Evolutionary conservation across 208 protist species (phyloP), one percentile per base, ranked within the genome.

Genomic region (Acanthamoeba triangularis): DNA sequence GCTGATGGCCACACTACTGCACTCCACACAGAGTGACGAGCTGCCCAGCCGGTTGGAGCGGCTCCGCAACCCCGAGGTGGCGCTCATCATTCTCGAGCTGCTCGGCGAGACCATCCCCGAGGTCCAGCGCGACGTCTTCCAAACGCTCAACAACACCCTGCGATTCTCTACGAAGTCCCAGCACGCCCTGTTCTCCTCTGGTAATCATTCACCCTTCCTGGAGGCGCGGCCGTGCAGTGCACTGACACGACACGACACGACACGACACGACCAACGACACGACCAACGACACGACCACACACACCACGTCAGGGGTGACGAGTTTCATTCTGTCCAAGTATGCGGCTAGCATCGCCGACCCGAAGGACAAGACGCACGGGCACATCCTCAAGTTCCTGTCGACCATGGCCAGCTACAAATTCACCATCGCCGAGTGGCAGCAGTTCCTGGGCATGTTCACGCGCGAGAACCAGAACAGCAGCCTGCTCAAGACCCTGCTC

Each of bases 311-410:
- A 93, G 87, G 87, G 5, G 87, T 35, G 20, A 74, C 59, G 33
- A 76, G 87, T n/a, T 69, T 93, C 20, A 14, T 93, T 13, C 65
- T 93, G 52, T 69, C 52, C 61, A 93, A 93, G 87, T 93, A 93
- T 28, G 65, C 41, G 4, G 6, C 33, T 3, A 54, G 37, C 61
- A 93, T 93, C 61, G 47, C 37, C 23, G 59, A 93, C 87, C 61
- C 87, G 41, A 47, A 30, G 35, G 65, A 93, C 61, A 44, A 44
- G 61, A 18, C 33, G 33, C 87, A 93, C 47, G 59, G 59, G 13
- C 49, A 78, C 65, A 6, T 93, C 13, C 65, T 93, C 56, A 41
- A 93, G 59, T 93, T 93, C 35, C 33, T 93, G 52, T 59, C 87
- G 28, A 72, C 33, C 37, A 76, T 76, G 65, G 87, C 87, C 56